These are phyloP conservation scores for Talaromyces trachyspermus DNA, from an alignment of 495 filamentous ascomycete genomes.

Conservation along the genomic window DNA sequence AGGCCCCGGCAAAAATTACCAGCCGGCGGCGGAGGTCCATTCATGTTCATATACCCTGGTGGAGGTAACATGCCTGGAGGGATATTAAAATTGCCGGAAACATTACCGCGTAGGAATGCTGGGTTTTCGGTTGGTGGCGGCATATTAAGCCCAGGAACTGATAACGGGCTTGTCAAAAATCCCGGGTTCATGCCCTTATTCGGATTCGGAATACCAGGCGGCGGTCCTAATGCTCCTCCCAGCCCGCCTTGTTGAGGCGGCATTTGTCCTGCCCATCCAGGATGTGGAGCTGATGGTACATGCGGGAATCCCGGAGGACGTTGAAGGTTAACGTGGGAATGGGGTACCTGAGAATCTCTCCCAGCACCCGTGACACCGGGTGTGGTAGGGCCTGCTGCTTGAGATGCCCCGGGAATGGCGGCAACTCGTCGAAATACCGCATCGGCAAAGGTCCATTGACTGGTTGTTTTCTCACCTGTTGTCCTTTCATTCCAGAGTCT, in stretches of 20 bases:
- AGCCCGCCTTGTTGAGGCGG: slow-evolving; percentile 27
- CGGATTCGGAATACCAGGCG: slow-evolving; percentile 39
- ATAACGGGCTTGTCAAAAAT: slow-evolving; percentile 39
- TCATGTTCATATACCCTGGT: slow-evolving; percentile 40
- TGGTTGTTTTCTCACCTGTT: slow-evolving; percentile 26
- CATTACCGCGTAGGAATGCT: slow-evolving; percentile 30
- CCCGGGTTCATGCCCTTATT: slow-evolving; percentile 32
- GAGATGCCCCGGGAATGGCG: slow-evolving; percentile 22
- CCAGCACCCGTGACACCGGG: slow-evolving; percentile 31
- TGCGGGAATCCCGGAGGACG: slow-evolving; percentile 45
- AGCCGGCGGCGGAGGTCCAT: slow-evolving; percentile 31
- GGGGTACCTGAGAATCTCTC: slow-evolving; percentile 19
- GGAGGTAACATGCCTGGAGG: slow-evolving; percentile 46
- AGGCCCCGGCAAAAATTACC: slow-evolving; percentile 40
- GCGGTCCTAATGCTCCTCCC: slow-evolving; percentile 35
- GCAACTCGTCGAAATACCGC: slow-evolving; percentile 41
- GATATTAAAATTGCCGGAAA: slow-evolving; percentile 19
- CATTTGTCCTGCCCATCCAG: slow-evolving; percentile 32
- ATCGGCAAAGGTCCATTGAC: slow-evolving; percentile 35
- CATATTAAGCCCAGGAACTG: slow-evolving; percentile 29
- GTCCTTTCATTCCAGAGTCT: slow-evolving; percentile 27
- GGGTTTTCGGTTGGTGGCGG: slow-evolving; percentile 27
- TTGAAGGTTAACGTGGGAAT: slow-evolving; percentile 32
- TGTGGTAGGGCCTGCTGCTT: slow-evolving; percentile 27
- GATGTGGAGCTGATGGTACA: slow-evolving; percentile 36